phyloP scores from a whole-genome alignment of 2,329 filamentous ascomycete species.

The Pseudocercospora vitis region DNA sequence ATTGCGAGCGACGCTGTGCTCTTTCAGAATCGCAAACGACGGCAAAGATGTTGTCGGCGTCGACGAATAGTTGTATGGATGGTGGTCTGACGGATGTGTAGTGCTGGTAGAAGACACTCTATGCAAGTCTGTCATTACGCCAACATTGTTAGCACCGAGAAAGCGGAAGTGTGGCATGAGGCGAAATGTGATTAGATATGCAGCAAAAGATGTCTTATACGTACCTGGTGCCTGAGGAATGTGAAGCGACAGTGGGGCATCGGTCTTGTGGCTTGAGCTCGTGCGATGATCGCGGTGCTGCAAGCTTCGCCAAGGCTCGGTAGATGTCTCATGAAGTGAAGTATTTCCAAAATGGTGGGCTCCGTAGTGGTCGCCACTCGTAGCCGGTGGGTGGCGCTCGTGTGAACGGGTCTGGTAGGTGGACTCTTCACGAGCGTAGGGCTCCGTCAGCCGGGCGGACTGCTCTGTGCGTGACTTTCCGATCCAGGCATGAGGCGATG shows the following conservation, averaged over 20 bases:
- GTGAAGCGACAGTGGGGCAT: slow-evolving; percentile 27
- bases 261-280: slow-evolving; percentile 18
- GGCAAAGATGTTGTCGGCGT: slow-evolving; percentile 27
- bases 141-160: slow-evolving; percentile 18
- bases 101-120: slow-evolving; percentile 13
- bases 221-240: slow-evolving; percentile 26
- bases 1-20: slow-evolving; percentile 20
- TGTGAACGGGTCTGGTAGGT: slow-evolving; percentile 13
- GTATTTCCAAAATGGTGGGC: slow-evolving; percentile 15
- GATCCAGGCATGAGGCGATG: slow-evolving; percentile 17
- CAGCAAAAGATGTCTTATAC: slow-evolving; percentile 19
- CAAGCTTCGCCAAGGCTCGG: slow-evolving; percentile 27
- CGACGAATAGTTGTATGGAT: slow-evolving; percentile 9
- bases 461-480: slow-evolving; percentile 19
- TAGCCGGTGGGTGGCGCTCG: slow-evolving; percentile 22
- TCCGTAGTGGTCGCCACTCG: slow-evolving; percentile 20
- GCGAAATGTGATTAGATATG: slow-evolving; percentile 15
- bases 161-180: slow-evolving; percentile 13
- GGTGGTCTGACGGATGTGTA: slow-evolving; percentile 3
- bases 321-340: slow-evolving; percentile 23
- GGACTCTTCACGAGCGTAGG: slow-evolving; percentile 13
- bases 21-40: slow-evolving; percentile 30
- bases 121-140: slow-evolving; percentile 24
- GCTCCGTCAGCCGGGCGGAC: background rate
- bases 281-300: slow-evolving; percentile 22